phyloP scores from a whole-genome alignment of 169 alveolate species.

The Perkinsus olseni region DNA sequence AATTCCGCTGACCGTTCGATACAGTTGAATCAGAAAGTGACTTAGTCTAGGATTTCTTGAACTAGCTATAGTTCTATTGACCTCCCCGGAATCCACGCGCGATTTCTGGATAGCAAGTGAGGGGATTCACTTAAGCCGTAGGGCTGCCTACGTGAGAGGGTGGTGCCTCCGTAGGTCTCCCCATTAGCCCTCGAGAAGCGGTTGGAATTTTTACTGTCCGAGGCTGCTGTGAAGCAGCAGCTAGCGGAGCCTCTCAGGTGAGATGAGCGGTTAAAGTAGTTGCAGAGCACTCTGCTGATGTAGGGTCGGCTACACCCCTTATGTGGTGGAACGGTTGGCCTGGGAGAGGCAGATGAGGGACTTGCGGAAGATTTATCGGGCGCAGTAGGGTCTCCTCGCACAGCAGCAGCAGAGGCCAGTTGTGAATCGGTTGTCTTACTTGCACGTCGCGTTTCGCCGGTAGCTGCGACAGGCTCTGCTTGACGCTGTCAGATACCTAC shows the following conservation, averaged over 20 bases:
- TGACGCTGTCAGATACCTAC: background rate
- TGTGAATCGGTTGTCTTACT: too few relatives aligned
- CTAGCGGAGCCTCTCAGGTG: conserved; percentile 50
- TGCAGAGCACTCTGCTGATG: background rate
- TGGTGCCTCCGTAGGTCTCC: too few relatives aligned
- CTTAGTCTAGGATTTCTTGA: too few relatives aligned
- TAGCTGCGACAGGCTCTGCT: too few relatives aligned
- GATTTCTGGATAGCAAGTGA: too few relatives aligned
- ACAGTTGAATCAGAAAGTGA: too few relatives aligned
- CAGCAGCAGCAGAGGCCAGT: background rate
- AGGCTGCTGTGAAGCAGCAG: conserved; percentile 55
- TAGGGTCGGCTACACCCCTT: background rate
- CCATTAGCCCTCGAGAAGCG: conserved; percentile 53
- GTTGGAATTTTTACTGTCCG: conserved; percentile 48
- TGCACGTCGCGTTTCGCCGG: too few relatives aligned
- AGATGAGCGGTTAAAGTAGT: conserved; percentile 11
- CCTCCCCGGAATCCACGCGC: too few relatives aligned
- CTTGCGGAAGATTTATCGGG: conserved; percentile 6
- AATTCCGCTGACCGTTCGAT: too few relatives aligned
- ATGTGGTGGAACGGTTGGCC: background rate
- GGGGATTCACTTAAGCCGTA: too few relatives aligned
- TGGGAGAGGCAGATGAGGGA: conserved; percentile 13
- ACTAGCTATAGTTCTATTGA: too few relatives aligned
- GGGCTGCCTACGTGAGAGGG: too few relatives aligned
- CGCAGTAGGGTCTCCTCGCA: background rate